Conservation (phyloP, 1,284 basidiomycete species). For the Nidula niveotomentosa region DNA sequence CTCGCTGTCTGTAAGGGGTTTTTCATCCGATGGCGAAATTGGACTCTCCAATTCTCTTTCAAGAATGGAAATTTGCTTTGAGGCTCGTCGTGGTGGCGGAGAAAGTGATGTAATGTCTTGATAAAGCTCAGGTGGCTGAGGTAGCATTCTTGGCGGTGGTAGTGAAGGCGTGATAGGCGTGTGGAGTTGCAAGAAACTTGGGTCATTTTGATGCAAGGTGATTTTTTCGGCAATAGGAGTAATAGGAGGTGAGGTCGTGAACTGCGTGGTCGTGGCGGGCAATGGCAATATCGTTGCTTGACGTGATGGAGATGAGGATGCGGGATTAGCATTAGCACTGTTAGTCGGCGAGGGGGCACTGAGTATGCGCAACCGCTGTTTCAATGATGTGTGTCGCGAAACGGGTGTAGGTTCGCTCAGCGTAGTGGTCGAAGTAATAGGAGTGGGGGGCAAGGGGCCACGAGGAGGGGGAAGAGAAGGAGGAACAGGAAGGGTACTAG, state of each 20-base stretch:
- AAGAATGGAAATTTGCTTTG: conserved; percentile 29
- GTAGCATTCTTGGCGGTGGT: conserved; percentile 28
- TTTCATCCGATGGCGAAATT: conserved; percentile 8
- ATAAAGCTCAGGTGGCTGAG: conserved; percentile 33
- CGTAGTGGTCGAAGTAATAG: conserved; percentile 27
- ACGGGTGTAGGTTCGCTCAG: conserved; percentile 16
- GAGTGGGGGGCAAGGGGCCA: conserved; percentile 44
- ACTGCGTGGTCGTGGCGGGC: neutral
- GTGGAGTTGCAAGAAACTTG: conserved; percentile 54
- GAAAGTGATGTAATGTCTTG: conserved; percentile 53
- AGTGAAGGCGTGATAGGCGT: conserved; percentile 39
- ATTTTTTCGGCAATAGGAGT: conserved; percentile 63
- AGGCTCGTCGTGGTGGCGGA: conserved; percentile 60
- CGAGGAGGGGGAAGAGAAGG: conserved; percentile 37
- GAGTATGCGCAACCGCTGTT: conserved; percentile 61
- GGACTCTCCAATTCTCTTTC: conserved; percentile 19
- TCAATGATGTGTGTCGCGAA: conserved; percentile 44
- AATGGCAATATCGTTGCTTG: neutral
- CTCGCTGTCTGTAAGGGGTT: conserved; percentile 11
- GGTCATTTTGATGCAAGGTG: conserved; percentile 49
- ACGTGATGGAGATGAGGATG: conserved; percentile 1
- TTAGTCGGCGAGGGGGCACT: conserved; percentile 47
- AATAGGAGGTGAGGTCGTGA: conserved; percentile 26
- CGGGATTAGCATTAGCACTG: conserved; percentile 1
- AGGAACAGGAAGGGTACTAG: conserved; percentile 26